phyloP scores from a whole-genome alignment of 192 early-diverging fungal species.

The Podila epicladia region DNA sequence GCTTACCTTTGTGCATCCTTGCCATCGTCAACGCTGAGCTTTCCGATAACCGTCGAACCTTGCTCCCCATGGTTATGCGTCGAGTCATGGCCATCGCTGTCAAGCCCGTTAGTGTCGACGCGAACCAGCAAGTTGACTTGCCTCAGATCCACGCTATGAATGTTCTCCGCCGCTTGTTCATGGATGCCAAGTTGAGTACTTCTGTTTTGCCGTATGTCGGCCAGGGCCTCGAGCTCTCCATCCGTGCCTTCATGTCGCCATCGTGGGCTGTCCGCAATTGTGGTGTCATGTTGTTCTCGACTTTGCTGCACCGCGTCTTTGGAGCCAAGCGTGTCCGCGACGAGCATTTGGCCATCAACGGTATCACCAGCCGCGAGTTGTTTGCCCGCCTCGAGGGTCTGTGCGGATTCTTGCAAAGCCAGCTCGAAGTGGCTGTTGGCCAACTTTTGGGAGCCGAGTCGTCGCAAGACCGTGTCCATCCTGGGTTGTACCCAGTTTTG shows the following conservation, averaged over 20 bases:
- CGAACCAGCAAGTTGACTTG: constrained; percentile 78
- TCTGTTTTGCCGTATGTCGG: constrained; percentile 81
- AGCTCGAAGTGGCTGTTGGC: constrained; percentile 77
- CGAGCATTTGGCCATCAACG: constrained; percentile 75
- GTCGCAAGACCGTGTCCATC: constrained; percentile 70
- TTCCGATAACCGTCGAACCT: constrained; percentile 58
- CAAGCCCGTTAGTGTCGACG: constrained; percentile 45
- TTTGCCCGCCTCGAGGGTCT: constrained; percentile 88
- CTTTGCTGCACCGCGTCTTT: constrained; percentile 84
- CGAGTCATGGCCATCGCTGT: constrained; percentile 73
- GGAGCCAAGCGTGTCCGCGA: constrained; percentile 84
- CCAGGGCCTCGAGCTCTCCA: constrained; percentile 80
- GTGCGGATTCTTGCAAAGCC: constrained; percentile 77
- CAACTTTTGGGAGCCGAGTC: constrained; percentile 54
- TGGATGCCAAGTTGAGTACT: constrained; percentile 80
- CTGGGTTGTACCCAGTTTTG: constrained; percentile 90
- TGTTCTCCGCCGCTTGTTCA: constrained; percentile 83
- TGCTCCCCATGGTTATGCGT: constrained; percentile 75
- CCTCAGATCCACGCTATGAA: constrained; percentile 96
- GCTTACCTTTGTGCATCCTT: constrained; percentile 88
- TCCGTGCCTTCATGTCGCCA: constrained; percentile 81
- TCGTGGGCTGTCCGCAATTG: constrained; percentile 96
- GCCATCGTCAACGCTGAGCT: constrained; percentile 81
- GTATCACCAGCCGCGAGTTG: constrained; percentile 89
- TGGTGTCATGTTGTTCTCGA: constrained; percentile 91